Base-by-base conservation (phyloP, 1,284 basidiomycete genomes). In the Pholiota adiposa region DNA sequence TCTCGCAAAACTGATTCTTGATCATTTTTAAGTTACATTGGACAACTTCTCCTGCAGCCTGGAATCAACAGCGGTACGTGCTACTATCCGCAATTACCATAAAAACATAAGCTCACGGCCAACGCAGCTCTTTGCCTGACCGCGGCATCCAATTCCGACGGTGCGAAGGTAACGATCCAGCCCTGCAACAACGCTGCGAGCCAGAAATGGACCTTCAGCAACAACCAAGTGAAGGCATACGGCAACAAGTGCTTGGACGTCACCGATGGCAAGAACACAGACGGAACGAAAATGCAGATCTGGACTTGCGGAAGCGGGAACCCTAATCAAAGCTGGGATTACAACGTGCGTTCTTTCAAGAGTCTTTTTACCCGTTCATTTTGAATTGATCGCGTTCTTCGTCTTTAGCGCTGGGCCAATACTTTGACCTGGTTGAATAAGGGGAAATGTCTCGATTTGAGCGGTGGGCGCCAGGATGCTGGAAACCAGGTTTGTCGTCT, bases 211-310 rank as follows among this genome's bases (percentile, higher is more conserved):
- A 73, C 73, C 11, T 83, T 83, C 65, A 72, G 70, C 38, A 78
- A 79, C n/a, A 69, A 38, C 51, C 27, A 63, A 49, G 72, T 84
- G 52, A 74, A 74, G 52, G 66, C 80, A 23, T 82, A 77, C 62
- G 74, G 73, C 31, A 74, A 75, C 64, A 83, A 81, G 66, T 83
- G 82, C 64, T 69, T 84, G 36, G 80, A 83, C 58, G 78, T 83
- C 21, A 69, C 73, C 0, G 65, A 69, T 19, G 82, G 82, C 2
- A 66, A 40, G 14, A 77, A 65, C 33, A 64, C 63, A 36, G 75
- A 83, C 61, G 82, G 81, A 14, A 74, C 71, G 16, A 78, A 78
- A 65, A 69, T 84, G 57, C 81, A 84, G 59, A 79, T 84, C 48
- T 82, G 76, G 77, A 77, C 75, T 18, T 84, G 82, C 67, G 60